Conservation (phyloP, 1,284 basidiomycete genomes). For the Agaricales sp. region DNA sequence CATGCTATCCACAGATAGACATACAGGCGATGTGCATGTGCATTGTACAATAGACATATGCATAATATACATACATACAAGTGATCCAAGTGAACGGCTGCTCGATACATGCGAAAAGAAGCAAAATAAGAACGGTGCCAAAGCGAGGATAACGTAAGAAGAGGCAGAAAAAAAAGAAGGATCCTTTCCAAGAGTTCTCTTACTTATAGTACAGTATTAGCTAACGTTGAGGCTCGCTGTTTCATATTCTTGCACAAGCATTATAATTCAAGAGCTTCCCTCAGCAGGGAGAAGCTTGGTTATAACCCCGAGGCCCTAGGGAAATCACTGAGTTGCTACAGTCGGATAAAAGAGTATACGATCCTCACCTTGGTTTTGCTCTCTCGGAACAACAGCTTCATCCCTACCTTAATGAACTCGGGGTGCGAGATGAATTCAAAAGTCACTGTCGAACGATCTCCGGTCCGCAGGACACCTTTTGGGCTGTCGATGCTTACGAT, state of each 20-base stretch:
- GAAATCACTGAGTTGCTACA: slow-evolving; percentile 2
- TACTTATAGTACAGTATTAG: too few relatives aligned
- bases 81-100: too few relatives aligned
- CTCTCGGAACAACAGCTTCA: slow-evolving; percentile 86
- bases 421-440: slow-evolving; percentile 89
- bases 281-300: too few relatives aligned
- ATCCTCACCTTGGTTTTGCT: slow-evolving; percentile 78
- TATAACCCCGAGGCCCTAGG: slow-evolving; percentile 32
- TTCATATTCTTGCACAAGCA: too few relatives aligned
- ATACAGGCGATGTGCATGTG: too few relatives aligned
- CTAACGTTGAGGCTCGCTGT: too few relatives aligned
- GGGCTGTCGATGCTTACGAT: slow-evolving; percentile 86
- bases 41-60: background rate
- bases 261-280: too few relatives aligned
- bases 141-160: too few relatives aligned
- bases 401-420: slow-evolving; percentile 86
- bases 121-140: too few relatives aligned
- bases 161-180: too few relatives aligned
- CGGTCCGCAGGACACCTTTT: slow-evolving; percentile 79
- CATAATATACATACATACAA: background rate
- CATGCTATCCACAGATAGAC: background rate
- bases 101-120: too few relatives aligned
- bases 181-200: too few relatives aligned
- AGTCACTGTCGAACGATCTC: slow-evolving; percentile 80
- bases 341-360: background rate